Conservation (phyloP, 2,329 filamentous ascomycete species). For the Epichloe amarillans region DNA sequence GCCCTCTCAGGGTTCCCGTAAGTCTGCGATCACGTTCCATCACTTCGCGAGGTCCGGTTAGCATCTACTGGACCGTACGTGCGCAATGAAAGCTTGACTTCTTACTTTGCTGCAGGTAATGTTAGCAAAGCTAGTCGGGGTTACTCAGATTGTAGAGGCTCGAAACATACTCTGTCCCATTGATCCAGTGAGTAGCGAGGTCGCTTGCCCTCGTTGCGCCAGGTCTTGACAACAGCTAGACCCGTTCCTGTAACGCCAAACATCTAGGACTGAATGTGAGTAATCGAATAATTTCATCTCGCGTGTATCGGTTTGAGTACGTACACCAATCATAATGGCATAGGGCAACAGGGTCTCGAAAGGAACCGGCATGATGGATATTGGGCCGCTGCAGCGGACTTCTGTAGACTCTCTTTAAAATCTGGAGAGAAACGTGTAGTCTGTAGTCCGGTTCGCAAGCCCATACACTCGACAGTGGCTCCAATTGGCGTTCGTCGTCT, state of each 20-base stretch:
- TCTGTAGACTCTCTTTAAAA: neutral
- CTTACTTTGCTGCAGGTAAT: constrained; percentile 39
- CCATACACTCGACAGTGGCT: neutral
- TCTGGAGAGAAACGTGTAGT: neutral
- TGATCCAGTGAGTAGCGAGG: constrained; percentile 46
- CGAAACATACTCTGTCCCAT: constrained; percentile 45
- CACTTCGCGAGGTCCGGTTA: constrained; percentile 31
- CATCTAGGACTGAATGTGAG: constrained; percentile 34
- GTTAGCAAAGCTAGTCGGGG: constrained; percentile 14
- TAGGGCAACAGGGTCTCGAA: constrained; percentile 53
- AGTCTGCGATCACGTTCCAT: constrained; percentile 51
- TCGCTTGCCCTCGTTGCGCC: constrained; percentile 48
- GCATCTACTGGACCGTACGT: constrained; percentile 3
- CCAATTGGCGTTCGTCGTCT: constrained; percentile 3
- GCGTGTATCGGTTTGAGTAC: constrained; percentile 14
- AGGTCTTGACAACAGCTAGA: constrained; percentile 40
- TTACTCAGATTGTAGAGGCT: neutral
- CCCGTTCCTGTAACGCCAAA: constrained; percentile 48
- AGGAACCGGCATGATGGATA: constrained; percentile 42
- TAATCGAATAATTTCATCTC: neutral
- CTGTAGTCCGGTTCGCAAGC: neutral
- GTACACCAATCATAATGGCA: constrained; percentile 49
- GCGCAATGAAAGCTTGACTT: neutral
- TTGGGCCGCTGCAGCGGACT: constrained; percentile 20
- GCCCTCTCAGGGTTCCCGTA: constrained; percentile 45